Percentiles rank a stretch among this genome's conserved stretches.
Conservation (phyloP, 1,284 basidiomycete genomes). For the Leccinum angustisporum region DNA sequence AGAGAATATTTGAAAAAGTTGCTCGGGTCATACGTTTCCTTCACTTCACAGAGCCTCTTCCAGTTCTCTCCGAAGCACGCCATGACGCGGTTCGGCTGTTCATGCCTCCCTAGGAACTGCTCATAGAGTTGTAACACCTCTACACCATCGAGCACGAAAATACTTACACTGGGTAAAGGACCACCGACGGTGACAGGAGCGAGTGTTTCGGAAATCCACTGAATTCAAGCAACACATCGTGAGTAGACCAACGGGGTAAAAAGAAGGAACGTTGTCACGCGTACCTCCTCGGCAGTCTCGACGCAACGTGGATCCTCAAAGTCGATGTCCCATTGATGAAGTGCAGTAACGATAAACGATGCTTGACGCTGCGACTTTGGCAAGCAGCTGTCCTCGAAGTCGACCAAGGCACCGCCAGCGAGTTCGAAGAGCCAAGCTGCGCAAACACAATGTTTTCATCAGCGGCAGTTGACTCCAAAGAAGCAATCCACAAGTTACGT, state of each 20-base stretch:
- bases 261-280: slow-evolving; percentile 17
- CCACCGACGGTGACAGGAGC: slow-evolving; percentile 71
- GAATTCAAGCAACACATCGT: background rate
- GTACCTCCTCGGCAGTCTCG: slow-evolving; percentile 73
- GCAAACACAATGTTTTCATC: background rate
- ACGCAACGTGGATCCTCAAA: slow-evolving; percentile 79
- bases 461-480: background rate
- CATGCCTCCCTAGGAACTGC: slow-evolving; percentile 78
- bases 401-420: slow-evolving; percentile 77
- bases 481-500: slow-evolving; percentile 34
- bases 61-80: slow-evolving; percentile 76
- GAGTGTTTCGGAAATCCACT: slow-evolving; percentile 79
- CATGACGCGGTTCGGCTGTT: slow-evolving; percentile 59
- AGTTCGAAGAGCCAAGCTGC: slow-evolving; percentile 89
- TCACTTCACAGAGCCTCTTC: slow-evolving; percentile 65
- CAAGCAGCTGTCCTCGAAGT: slow-evolving; percentile 72
- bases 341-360: slow-evolving; percentile 81
- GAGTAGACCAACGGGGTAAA: background rate
- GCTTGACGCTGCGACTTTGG: slow-evolving; percentile 73
- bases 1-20: slow-evolving; percentile 73
- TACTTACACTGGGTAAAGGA: slow-evolving; percentile 76
- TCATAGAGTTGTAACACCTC: slow-evolving; percentile 20
- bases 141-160: slow-evolving; percentile 25
- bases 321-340: slow-evolving; percentile 90
- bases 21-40: slow-evolving; percentile 71